phyloP scores from a whole-genome alignment of 2,329 filamentous ascomycete species.

The Fusarium lyarnte region DNA sequence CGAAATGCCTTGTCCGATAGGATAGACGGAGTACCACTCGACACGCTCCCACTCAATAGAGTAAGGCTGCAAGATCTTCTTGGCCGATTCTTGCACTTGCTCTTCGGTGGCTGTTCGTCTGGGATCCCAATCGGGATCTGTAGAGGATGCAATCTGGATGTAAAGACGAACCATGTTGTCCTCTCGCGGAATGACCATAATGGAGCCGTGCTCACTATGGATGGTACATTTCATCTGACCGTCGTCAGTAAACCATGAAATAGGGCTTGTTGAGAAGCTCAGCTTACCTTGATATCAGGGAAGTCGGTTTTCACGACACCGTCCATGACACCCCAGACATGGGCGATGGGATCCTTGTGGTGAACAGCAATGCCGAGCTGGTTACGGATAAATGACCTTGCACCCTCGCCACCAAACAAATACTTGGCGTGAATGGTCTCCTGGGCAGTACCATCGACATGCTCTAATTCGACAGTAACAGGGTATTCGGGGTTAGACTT shows the following conservation, averaged over 20 bases:
- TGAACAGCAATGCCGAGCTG: slow-evolving; percentile 76
- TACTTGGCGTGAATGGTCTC: slow-evolving; percentile 77
- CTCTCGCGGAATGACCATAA: slow-evolving; percentile 83
- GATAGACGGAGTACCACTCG: slow-evolving; percentile 81
- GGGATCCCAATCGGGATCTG: slow-evolving; percentile 68
- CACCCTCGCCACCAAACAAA: slow-evolving; percentile 76
- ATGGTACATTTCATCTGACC: slow-evolving; percentile 76
- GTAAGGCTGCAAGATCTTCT: slow-evolving; percentile 73
- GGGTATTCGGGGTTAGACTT: slow-evolving; percentile 72
- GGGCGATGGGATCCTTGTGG: slow-evolving; percentile 73
- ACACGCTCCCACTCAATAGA: slow-evolving; percentile 72
- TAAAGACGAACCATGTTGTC: slow-evolving; percentile 75
- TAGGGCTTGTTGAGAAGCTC: neutral
- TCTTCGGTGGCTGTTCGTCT: slow-evolving; percentile 70
- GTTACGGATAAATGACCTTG: slow-evolving; percentile 71
- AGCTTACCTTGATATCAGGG: slow-evolving; percentile 75
- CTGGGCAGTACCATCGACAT: slow-evolving; percentile 75
- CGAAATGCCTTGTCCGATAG: slow-evolving; percentile 78
- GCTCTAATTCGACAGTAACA: slow-evolving; percentile 79
- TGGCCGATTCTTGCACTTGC: slow-evolving; percentile 72
- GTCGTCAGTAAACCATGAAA: slow-evolving; percentile 53
- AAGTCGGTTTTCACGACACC: slow-evolving; percentile 78
- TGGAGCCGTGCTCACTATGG: slow-evolving; percentile 76
- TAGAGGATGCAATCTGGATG: slow-evolving; percentile 72
- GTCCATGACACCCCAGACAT: slow-evolving; percentile 83